A percentile compares a stretch with the other conserved stretches of the same genome.
Conservation (phyloP, 371 early-diverging fungal genomes). For the Coemansia sp. region DNA sequence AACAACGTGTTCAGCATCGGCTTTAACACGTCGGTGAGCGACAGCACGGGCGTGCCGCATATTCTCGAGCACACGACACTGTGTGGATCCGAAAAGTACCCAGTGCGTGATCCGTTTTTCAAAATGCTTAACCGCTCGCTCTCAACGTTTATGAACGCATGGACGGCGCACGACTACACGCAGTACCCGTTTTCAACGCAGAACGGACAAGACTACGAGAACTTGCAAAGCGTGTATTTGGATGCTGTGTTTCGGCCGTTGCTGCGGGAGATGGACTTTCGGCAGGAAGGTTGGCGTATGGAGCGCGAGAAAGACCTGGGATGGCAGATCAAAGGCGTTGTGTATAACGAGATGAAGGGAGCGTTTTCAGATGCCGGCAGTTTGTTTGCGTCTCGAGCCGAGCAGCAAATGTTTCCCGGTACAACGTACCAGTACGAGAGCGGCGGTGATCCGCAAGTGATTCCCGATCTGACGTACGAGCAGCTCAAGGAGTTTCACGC, state of each 20-base stretch:
- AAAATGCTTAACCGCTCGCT: constrained; percentile 95
- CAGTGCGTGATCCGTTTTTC: constrained; percentile 95
- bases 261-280: constrained; percentile 76
- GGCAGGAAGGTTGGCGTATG: constrained; percentile 94
- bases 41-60: constrained; percentile 89
- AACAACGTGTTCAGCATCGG: constrained; percentile 93
- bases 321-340: constrained; percentile 83
- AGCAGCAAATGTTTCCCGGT: constrained; percentile 80
- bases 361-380: constrained; percentile 70
- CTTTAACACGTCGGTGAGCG: constrained; percentile 80
- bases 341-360: constrained; percentile 98
- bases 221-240: constrained; percentile 88
- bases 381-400: constrained; percentile 71
- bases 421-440: constrained; percentile 79
- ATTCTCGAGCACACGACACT: constrained; percentile 94
- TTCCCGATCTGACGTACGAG: constrained; percentile 83
- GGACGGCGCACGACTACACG: constrained; percentile 87
- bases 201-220: constrained; percentile 80
- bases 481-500: constrained; percentile 79
- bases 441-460: constrained; percentile 90
- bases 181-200: constrained; percentile 93
- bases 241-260: constrained; percentile 86
- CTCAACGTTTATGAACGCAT: constrained; percentile 96
- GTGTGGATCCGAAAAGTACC: constrained; percentile 84
- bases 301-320: constrained; percentile 71